A percentile compares a stretch with the other conserved stretches of the same genome.
These are phyloP conservation scores for Blastobotrys arbuscula DNA, from an alignment of 1,139 yeast species.

Conservation along the genomic window DNA sequence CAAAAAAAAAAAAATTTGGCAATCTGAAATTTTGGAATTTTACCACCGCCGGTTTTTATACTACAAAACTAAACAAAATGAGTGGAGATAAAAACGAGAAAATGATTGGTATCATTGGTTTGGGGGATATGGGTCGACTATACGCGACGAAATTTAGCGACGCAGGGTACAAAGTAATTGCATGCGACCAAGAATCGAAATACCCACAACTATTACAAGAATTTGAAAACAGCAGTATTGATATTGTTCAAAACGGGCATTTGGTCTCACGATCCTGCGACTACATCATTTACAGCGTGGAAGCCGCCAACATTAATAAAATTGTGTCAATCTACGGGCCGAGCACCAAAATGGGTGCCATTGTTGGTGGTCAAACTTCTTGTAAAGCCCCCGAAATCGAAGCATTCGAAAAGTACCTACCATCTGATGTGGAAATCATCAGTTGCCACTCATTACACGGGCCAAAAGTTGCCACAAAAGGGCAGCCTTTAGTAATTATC, in stretches of 20 bases:
- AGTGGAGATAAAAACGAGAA: slow-evolving; percentile 32
- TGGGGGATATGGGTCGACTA: slow-evolving; percentile 93
- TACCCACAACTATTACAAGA: slow-evolving; percentile 46
- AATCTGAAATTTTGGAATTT: background rate
- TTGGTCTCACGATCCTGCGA: slow-evolving; percentile 75
- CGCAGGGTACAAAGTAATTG: slow-evolving; percentile 89
- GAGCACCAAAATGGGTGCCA: slow-evolving; percentile 76
- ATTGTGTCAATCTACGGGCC: slow-evolving; percentile 79
- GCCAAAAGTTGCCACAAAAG: slow-evolving; percentile 80
- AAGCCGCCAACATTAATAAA: slow-evolving; percentile 60
- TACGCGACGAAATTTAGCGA: slow-evolving; percentile 72
- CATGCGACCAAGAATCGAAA: slow-evolving; percentile 76
- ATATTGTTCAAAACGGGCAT: slow-evolving; percentile 69
- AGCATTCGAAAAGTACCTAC: slow-evolving; percentile 74
- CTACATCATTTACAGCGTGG: slow-evolving; percentile 82
- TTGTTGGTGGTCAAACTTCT: slow-evolving; percentile 98
- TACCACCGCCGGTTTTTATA: background rate
- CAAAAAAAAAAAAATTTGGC: background rate
- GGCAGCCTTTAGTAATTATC: slow-evolving; percentile 87
- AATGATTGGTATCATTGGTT: slow-evolving; percentile 81
- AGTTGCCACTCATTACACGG: slow-evolving; percentile 93
- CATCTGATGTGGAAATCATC: slow-evolving; percentile 73
- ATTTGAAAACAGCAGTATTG: slow-evolving; percentile 38
- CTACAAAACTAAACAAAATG: background rate
- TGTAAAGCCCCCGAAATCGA: slow-evolving; percentile 86